These are phyloP conservation scores for Picochlorum sp. DNA, from an alignment of 139 green algal species.

Conservation along the genomic window DNA sequence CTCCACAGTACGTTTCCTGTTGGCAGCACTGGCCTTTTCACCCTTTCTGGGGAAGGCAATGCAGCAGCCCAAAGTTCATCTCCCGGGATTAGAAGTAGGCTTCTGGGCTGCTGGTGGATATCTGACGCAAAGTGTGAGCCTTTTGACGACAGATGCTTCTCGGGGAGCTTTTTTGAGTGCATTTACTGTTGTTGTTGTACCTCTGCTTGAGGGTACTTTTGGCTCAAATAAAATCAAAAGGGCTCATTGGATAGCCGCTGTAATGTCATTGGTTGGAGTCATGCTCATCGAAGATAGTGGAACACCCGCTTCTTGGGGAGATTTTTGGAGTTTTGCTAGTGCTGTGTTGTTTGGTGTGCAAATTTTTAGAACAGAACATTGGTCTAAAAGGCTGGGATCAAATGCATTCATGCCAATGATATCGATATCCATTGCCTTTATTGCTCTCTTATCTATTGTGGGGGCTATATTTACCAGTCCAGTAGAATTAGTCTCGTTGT, in stretches of 20 bases:
- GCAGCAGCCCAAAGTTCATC: constrained; percentile 14
- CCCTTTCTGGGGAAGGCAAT: constrained; percentile 25
- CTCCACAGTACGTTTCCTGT: constrained; percentile 22
- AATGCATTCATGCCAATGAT: constrained; percentile 31
- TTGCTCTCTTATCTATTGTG: constrained; percentile 17
- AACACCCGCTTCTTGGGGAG: constrained; percentile 40
- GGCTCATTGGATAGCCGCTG: constrained; percentile 49
- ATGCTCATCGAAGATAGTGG: constrained; percentile 53
- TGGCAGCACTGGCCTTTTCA: constrained; percentile 33
- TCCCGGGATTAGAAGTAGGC: constrained; percentile 35
- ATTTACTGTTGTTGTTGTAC: constrained; percentile 75
- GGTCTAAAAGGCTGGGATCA: constrained; percentile 18
- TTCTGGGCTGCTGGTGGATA: constrained; percentile 41
- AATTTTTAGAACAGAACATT: constrained; percentile 29
- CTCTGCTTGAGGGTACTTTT: constrained; percentile 53
- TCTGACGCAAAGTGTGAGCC: constrained; percentile 48
- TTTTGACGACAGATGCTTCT: constrained; percentile 59
- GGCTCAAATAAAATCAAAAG: constrained; percentile 41
- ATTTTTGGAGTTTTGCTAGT: constrained; percentile 51
- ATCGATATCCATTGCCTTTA: constrained; percentile 25
- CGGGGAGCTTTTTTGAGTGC: constrained; percentile 60
- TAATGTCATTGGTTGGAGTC: constrained; percentile 52
- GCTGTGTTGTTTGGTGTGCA: constrained; percentile 41
- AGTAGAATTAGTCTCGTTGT: constrained; percentile 2
- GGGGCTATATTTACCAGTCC: constrained; percentile 10